Conservation (phyloP, 306 rosid genomes). For the Abrus precatorius region DNA sequence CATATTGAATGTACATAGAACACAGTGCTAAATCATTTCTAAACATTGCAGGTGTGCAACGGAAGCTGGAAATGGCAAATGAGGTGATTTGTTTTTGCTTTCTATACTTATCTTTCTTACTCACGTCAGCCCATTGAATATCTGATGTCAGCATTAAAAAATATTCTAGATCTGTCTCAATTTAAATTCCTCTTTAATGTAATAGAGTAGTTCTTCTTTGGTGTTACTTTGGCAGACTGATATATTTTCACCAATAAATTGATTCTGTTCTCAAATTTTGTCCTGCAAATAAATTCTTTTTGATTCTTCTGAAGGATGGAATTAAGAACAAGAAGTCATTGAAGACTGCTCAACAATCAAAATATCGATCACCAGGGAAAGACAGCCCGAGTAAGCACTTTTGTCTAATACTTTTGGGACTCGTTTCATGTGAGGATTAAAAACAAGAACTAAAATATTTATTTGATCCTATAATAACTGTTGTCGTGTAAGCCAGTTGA, state of each 20-base stretch:
- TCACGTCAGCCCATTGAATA: no score
- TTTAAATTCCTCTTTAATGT: not conserved
- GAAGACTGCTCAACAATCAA: slow-evolving; percentile 69
- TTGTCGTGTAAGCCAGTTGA: not conserved
- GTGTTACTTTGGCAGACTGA: not conserved
- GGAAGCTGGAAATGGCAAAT: slow-evolving; percentile 80
- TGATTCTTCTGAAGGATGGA: slow-evolving; percentile 57
- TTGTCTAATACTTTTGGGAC: slow-evolving; percentile 1
- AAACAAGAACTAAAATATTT: slow-evolving; percentile 4
- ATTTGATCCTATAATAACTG: not conserved
- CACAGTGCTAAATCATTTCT: slow-evolving; percentile 43
- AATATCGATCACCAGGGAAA: slow-evolving; percentile 77
- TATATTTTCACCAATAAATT: slow-evolving; percentile 17
- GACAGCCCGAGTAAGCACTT: slow-evolving; percentile 73
- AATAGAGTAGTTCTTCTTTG: slow-evolving; percentile 3
- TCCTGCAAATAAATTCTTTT: slow-evolving; percentile 2
- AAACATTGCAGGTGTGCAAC: slow-evolving; percentile 81
- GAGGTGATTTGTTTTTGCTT: slow-evolving; percentile 59
- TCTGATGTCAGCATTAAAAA: slow-evolving; percentile 2
- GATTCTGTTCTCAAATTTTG: not conserved
- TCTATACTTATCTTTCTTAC: slow-evolving; percentile 1
- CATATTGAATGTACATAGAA: not conserved
- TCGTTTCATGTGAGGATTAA: slow-evolving; percentile 4
- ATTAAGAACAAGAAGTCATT: slow-evolving; percentile 64
- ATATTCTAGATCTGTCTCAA: not conserved